Evolutionary conservation across 208 protist genomes (phyloP).

Genomic region (Wallacemonas rigidus): DNA sequence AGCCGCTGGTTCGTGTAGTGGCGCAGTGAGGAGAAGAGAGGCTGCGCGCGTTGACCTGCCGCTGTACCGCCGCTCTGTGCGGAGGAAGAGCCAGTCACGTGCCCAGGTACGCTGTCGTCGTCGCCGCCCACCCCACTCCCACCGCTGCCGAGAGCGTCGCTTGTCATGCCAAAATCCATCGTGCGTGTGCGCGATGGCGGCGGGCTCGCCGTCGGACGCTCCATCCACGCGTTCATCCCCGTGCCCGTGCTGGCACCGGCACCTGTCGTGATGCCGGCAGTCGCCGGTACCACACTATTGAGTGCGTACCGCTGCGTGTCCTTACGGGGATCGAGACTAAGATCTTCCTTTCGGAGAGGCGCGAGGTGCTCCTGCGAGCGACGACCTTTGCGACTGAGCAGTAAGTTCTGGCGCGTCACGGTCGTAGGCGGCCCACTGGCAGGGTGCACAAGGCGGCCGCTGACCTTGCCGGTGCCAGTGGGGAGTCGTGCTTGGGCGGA

Average conservation of each 20-base stretch:
- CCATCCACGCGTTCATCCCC: neutral
- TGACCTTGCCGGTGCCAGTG: neutral
- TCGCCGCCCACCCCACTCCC: neutral
- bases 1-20: constrained; percentile 16
- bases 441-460: constrained; percentile 2
- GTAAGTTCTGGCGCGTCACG: constrained; percentile 9
- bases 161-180: neutral
- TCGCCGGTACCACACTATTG: neutral
- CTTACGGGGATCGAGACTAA: constrained; percentile 14
- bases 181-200: no score
- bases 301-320: constrained; percentile 2
- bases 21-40: constrained; percentile 14
- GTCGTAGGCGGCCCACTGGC: constrained; percentile 9
- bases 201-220: neutral
- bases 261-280: neutral
- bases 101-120: neutral
- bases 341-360: constrained; percentile 1
- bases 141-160: neutral
- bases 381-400: constrained; percentile 13
- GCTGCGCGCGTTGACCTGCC: neutral
- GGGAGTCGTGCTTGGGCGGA: constrained; percentile 7
- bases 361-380: constrained; percentile 16
- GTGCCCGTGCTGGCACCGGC: neutral
- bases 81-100: neutral
- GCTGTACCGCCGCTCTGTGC: neutral